Conservation (phyloP, 345 rosid species). For the Murraya koenigii region DNA sequence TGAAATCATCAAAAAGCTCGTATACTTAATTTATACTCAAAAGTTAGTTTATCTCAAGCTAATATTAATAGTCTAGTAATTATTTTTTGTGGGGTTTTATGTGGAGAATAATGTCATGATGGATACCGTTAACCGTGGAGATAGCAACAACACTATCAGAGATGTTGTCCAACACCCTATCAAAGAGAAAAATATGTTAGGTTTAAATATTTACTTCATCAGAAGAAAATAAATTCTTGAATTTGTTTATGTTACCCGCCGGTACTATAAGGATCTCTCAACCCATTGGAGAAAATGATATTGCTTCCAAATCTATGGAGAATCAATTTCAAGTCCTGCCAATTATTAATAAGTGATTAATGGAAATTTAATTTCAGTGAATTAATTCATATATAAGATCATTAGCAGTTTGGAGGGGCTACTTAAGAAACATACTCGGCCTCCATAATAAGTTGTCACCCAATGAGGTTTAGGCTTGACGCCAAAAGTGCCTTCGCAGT, state of each 20-base stretch:
- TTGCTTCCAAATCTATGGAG: conserved; percentile 50
- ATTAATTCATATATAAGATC: not conserved
- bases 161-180: conserved; percentile 42
- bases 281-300: conserved; percentile 61
- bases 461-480: conserved; percentile 70
- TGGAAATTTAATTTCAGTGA: not conserved
- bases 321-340: conserved; percentile 46
- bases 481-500: conserved; percentile 46
- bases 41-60: too few species aligned
- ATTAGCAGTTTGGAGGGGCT: not conserved
- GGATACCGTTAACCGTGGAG: conserved; percentile 32
- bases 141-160: conserved; percentile 40
- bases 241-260: conserved; percentile 40
- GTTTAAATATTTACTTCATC: not conserved
- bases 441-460: conserved; percentile 61
- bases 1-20: too few species aligned
- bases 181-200: not conserved
- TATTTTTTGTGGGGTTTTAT: too few species aligned
- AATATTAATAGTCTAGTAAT: too few species aligned
- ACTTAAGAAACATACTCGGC: conserved; percentile 34
- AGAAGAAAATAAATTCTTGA: not conserved
- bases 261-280: conserved; percentile 52
- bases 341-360: not conserved
- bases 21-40: too few species aligned
- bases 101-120: not conserved